These are phyloP conservation scores for Alternaria sp. DNA, from an alignment of 2,329 filamentous ascomycete genomes.

Conservation along the genomic window DNA sequence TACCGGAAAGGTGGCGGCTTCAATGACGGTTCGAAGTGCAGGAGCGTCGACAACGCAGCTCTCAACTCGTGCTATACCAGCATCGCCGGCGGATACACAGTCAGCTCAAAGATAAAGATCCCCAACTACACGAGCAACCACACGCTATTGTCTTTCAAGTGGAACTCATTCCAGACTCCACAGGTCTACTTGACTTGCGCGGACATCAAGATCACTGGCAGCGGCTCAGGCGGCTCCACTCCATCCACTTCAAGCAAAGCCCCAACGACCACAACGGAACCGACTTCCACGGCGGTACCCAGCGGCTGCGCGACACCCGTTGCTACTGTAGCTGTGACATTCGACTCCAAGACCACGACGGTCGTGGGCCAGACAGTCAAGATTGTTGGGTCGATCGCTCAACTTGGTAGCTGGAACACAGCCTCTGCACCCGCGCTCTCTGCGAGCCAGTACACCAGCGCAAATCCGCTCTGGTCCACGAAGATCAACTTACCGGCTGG, in stretches of 20 bases:
- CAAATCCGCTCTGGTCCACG: slow-evolving; percentile 57
- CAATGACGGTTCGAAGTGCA: slow-evolving; percentile 37
- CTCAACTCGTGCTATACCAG: slow-evolving; percentile 46
- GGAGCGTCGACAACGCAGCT: slow-evolving; percentile 42
- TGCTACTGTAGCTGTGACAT: slow-evolving; percentile 50
- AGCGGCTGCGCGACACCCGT: slow-evolving; percentile 34
- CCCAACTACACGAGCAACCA: slow-evolving; percentile 44
- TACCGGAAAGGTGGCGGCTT: slow-evolving; percentile 31
- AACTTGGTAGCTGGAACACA: slow-evolving; percentile 57
- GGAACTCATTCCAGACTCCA: slow-evolving; percentile 47
- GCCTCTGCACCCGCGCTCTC: slow-evolving; percentile 51
- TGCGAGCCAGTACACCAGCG: slow-evolving; percentile 53
- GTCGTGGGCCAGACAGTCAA: slow-evolving; percentile 60
- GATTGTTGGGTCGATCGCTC: slow-evolving; percentile 54
- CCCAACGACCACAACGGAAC: slow-evolving; percentile 17
- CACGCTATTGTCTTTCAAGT: slow-evolving; percentile 43
- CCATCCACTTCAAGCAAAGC: slow-evolving; percentile 28
- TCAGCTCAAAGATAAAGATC: slow-evolving; percentile 45
- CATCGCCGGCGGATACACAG: slow-evolving; percentile 47
- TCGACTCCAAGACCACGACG: slow-evolving; percentile 58
- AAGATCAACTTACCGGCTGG: slow-evolving; percentile 54
- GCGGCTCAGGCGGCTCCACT: slow-evolving; percentile 19
- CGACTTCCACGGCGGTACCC: slow-evolving; percentile 22
- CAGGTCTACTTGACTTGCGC: slow-evolving; percentile 46
- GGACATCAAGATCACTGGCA: slow-evolving; percentile 41